These are phyloP conservation scores for Penicillium sp. DNA, from an alignment of 2,329 filamentous ascomycete species.

Conservation along the genomic window DNA sequence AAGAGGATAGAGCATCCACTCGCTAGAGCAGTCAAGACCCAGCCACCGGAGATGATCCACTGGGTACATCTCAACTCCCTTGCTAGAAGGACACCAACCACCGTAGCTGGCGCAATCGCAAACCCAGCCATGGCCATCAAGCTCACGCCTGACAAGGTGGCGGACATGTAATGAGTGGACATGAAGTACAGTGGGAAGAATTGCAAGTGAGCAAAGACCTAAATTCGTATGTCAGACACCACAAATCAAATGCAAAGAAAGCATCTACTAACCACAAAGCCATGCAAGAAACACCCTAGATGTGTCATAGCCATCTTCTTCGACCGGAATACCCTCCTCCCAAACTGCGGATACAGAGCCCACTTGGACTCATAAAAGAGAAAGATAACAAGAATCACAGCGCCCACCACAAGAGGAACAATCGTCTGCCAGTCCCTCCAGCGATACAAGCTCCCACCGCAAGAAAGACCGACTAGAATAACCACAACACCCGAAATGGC, in stretches of 20 bases:
- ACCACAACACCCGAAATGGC: slow-evolving; percentile 36
- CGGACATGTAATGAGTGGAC: slow-evolving; percentile 32
- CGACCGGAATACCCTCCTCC: slow-evolving; percentile 36
- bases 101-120: slow-evolving; percentile 17
- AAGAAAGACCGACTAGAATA: slow-evolving; percentile 44
- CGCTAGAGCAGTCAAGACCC: slow-evolving; percentile 36
- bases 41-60: slow-evolving; percentile 45
- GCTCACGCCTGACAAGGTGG: slow-evolving; percentile 37
- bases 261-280: slow-evolving; percentile 38
- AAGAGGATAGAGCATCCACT: slow-evolving; percentile 40
- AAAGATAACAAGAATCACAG: slow-evolving; percentile 28
- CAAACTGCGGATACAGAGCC: slow-evolving; percentile 36
- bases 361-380: slow-evolving; percentile 35
- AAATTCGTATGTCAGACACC: neutral
- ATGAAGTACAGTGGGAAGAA: slow-evolving; percentile 44
- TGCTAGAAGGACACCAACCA: slow-evolving; percentile 19
- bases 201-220: slow-evolving; percentile 45
- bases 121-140: slow-evolving; percentile 37
- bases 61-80: slow-evolving; percentile 19
- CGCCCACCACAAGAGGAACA: slow-evolving; percentile 38
- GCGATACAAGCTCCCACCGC: slow-evolving; percentile 39
- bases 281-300: slow-evolving; percentile 41
- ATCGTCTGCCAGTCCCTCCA: slow-evolving; percentile 42
- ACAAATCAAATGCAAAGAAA: neutral
- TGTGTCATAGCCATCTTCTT: slow-evolving; percentile 38